Percentiles rank a stretch among this genome's conserved stretches.
These are phyloP conservation scores for Gossypium gossypioides DNA, from an alignment of 441 rosid species.

Conservation along the genomic window DNA sequence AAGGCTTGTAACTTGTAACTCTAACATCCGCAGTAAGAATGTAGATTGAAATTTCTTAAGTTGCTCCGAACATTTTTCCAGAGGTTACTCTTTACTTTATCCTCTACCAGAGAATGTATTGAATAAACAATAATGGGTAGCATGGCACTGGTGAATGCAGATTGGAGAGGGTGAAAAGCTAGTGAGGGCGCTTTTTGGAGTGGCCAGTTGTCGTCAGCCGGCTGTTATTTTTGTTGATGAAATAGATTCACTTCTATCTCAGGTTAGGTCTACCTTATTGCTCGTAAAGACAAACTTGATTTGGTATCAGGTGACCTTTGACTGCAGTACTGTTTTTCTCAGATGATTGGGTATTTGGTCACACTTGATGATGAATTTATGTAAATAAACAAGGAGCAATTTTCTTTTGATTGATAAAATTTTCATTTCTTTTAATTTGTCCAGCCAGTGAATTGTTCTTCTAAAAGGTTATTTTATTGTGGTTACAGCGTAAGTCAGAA, in stretches of 20 bases:
- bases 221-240: constrained; percentile 97
- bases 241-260: constrained; percentile 87
- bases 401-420: neutral
- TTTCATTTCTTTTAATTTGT: neutral
- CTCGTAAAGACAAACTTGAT: constrained; percentile 4
- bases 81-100: constrained; percentile 9
- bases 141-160: constrained; percentile 26
- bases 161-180: constrained; percentile 98
- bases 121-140: neutral
- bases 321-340: constrained; percentile 15
- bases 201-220: constrained; percentile 94
- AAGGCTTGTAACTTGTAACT: neutral
- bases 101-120: neutral
- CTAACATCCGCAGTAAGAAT: neutral
- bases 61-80: neutral
- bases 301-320: neutral
- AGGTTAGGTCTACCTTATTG: constrained; percentile 36
- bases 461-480: constrained; percentile 9
- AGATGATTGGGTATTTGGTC: neutral
- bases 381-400: neutral
- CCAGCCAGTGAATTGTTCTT: constrained; percentile 6
- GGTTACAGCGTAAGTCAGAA: constrained; percentile 81
- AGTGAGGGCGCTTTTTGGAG: constrained; percentile 95
- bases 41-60: neutral
- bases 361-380: neutral